These are phyloP conservation scores for Penicillium argentinense DNA, from an alignment of 495 filamentous ascomycete genomes.

Conservation along the genomic window DNA sequence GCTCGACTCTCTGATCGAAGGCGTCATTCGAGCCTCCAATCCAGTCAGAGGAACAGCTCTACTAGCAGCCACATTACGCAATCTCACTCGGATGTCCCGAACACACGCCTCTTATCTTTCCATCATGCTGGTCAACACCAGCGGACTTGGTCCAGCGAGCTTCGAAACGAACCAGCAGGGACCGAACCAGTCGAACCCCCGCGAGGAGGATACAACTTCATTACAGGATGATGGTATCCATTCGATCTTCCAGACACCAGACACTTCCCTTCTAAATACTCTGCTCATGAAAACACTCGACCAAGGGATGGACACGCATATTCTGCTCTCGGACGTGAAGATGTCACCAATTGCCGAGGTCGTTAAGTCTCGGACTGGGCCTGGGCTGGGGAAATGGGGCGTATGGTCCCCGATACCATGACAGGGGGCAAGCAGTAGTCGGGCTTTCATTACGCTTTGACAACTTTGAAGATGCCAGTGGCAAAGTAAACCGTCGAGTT, in stretches of 20 bases:
- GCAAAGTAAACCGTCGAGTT: too few species aligned
- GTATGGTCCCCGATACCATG: constrained; percentile 22
- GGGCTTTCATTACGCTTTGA: too few species aligned
- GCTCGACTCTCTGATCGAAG: constrained; percentile 42
- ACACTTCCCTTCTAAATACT: constrained; percentile 24
- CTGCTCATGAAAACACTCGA: constrained; percentile 43
- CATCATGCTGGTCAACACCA: constrained; percentile 41
- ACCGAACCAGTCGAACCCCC: neutral
- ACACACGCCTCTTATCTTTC: constrained; percentile 30
- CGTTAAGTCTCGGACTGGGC: constrained; percentile 41
- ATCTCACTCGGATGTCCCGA: constrained; percentile 34
- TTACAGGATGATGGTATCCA: constrained; percentile 26
- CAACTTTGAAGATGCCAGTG: too few species aligned
- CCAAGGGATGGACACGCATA: constrained; percentile 42
- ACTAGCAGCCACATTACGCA: constrained; percentile 33
- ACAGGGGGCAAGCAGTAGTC: neutral
- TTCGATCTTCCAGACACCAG: constrained; percentile 33
- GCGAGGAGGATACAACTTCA: constrained; percentile 6
- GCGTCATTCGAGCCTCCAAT: constrained; percentile 41
- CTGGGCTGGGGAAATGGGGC: constrained; percentile 41
- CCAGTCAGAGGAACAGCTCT: constrained; percentile 38
- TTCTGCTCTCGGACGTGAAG: constrained; percentile 35
- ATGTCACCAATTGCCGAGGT: constrained; percentile 34
- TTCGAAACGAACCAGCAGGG: constrained; percentile 5
- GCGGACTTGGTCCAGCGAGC: constrained; percentile 29